These are phyloP conservation scores for Coccinonectria pachysandricola DNA, from an alignment of 2,329 filamentous ascomycete genomes.

Conservation along the genomic window DNA sequence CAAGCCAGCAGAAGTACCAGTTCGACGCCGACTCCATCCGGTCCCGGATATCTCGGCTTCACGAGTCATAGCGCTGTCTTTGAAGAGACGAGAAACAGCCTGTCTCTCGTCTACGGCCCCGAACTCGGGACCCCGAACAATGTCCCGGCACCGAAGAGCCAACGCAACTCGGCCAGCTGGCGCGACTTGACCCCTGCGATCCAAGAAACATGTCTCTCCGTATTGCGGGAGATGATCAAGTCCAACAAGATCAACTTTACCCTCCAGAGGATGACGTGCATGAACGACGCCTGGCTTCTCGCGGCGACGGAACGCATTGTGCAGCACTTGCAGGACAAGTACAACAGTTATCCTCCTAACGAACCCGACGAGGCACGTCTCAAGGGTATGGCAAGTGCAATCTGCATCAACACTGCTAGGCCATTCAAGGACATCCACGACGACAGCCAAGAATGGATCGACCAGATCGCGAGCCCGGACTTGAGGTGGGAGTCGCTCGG, in stretches of 20 bases:
- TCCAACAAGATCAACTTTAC: slow-evolving; percentile 12
- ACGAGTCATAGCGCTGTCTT: slow-evolving; percentile 33
- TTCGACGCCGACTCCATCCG: slow-evolving; percentile 11
- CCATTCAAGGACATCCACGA: slow-evolving; percentile 26
- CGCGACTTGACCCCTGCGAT: slow-evolving; percentile 16
- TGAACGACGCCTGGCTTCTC: slow-evolving; percentile 24
- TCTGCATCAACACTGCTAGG: slow-evolving; percentile 28
- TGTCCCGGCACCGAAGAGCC: slow-evolving; percentile 4
- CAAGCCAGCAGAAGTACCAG: slow-evolving; percentile 1
- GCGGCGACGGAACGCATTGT: slow-evolving; percentile 20
- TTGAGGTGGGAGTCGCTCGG: slow-evolving; percentile 36
- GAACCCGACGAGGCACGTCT: slow-evolving; percentile 19
- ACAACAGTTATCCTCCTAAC: slow-evolving; percentile 17
- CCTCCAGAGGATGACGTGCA: slow-evolving; percentile 11
- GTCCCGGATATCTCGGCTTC: slow-evolving; percentile 33
- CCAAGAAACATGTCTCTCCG: slow-evolving; percentile 26
- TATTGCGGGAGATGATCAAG: slow-evolving; percentile 27
- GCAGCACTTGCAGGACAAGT: slow-evolving; percentile 22
- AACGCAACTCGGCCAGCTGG: slow-evolving; percentile 2
- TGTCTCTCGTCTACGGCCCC: slow-evolving; percentile 23
- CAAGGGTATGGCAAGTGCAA: slow-evolving; percentile 24
- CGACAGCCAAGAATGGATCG: slow-evolving; percentile 26
- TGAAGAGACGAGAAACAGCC: slow-evolving; percentile 30
- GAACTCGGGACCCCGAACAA: no score
- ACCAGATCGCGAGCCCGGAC: slow-evolving; percentile 27